These are phyloP conservation scores for Circinella umbellata DNA, from an alignment of 371 early-diverging fungal species.

Conservation along the genomic window DNA sequence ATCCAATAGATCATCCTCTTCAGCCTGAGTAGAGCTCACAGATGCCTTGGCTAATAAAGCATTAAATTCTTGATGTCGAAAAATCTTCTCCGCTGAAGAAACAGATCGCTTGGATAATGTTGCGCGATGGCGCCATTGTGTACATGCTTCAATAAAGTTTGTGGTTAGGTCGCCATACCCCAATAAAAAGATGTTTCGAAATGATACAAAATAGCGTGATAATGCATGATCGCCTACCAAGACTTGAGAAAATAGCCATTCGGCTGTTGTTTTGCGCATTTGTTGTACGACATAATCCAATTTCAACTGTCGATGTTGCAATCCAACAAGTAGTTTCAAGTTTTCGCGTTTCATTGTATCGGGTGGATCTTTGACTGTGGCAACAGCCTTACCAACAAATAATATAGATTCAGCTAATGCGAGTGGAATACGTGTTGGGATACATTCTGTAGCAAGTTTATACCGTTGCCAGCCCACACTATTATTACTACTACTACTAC, in stretches of 20 bases:
- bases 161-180: constrained; percentile 75
- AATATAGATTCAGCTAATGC: constrained; percentile 64
- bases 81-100: constrained; percentile 24
- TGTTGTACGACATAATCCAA: constrained; percentile 44
- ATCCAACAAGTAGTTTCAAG: constrained; percentile 36
- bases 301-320: constrained; percentile 27
- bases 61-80: constrained; percentile 65
- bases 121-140: constrained; percentile 37
- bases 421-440: constrained; percentile 61
- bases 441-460: constrained; percentile 42
- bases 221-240: constrained; percentile 66
- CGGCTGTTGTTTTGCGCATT: constrained; percentile 65
- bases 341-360: constrained; percentile 47
- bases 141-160: constrained; percentile 65
- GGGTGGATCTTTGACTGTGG: constrained; percentile 61
- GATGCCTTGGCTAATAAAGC: constrained; percentile 58
- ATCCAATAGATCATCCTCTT: constrained; percentile 32
- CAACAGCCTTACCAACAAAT: constrained; percentile 78
- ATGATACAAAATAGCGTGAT: constrained; percentile 60
- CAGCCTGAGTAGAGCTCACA: constrained; percentile 28
- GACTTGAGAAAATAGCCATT: constrained; percentile 73
- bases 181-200: constrained; percentile 68
- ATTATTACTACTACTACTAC: background rate
- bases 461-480: constrained; percentile 58
- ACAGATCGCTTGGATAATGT: constrained; percentile 7